Base-by-base conservation (phyloP, 345 rosid genomes). In the Psidium friedrichsthalianum region DNA sequence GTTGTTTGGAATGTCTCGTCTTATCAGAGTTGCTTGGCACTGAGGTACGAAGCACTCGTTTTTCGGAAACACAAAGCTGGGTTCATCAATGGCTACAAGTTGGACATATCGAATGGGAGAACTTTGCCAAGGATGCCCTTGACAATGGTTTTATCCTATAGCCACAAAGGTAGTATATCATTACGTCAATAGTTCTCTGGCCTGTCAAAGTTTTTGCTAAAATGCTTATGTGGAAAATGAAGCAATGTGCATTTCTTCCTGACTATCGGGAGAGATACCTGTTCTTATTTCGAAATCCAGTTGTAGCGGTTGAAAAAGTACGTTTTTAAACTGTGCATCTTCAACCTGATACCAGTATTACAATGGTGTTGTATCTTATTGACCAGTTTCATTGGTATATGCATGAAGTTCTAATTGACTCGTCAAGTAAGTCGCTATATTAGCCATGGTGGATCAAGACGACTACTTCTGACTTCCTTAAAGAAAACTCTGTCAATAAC, bases 31-130 rank as follows among this genome's bases (percentile, higher is more conserved):
- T 93, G 94, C 89, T 90, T 95, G 88, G 98, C 96, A 22, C 64
- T 95, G 89, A 92, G 89, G 84, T 96, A 96, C 24, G 99, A 96
- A 92, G 98, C 94, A 6, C 90, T 95, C 57, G 85, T 80, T 86
- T 86, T 95, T 74, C 88, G 98, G 56, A 92, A 95, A 47, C 82
- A 90, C 86, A 93, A 92, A 87, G 93, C 94, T 57, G 86, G 5
- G 87, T 87, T 61, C 89, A 89, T 82, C 85, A 78, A 55, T 92
- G 90, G 94, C 85, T 94, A 47, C 90, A 87, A 56, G 97, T 94
- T 90, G 92, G 95, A 69, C 83, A 83, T 57, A 56, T 27, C 5
- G 98, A 97, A 84, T 97, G 99, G 98, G 81, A 90, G 32, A 74
- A 80, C n/a, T 96, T 96, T 84, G 98, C 98, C 11, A 86, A 89